A percentile compares a stretch with the other conserved stretches of the same genome.
These are phyloP conservation scores for Kickxella alabastrina DNA, from an alignment of 192 early-diverging fungal genomes.

Conservation along the genomic window DNA sequence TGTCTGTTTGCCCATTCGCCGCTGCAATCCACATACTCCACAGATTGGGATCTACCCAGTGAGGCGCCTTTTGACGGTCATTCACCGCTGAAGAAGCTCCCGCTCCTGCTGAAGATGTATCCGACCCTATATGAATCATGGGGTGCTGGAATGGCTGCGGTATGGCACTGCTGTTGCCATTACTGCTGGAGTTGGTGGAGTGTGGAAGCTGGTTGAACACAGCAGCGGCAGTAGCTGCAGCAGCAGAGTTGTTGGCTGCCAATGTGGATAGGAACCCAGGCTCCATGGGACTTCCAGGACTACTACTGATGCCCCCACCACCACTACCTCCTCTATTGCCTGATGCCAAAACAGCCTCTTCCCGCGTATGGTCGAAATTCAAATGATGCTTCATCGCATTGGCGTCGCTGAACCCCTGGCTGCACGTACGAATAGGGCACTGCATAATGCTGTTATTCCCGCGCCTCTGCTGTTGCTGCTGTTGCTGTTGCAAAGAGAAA, in stretches of 20 bases:
- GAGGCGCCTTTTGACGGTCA: slow-evolving; percentile 33
- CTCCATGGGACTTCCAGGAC: slow-evolving; percentile 34
- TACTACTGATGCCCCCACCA: slow-evolving; percentile 15
- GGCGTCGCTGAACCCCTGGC: slow-evolving; percentile 33
- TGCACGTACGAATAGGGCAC: slow-evolving; percentile 20
- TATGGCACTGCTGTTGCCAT: slow-evolving; percentile 12
- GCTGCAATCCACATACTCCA: slow-evolving; percentile 51
- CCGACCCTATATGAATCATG: slow-evolving; percentile 1
- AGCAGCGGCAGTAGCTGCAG: no score
- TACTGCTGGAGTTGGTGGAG: slow-evolving; percentile 1
- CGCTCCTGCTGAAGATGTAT: background rate
- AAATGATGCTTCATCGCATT: slow-evolving; percentile 38
- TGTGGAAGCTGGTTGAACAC: background rate
- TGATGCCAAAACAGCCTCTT: background rate
- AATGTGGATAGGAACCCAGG: slow-evolving; percentile 18
- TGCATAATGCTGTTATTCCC: slow-evolving; percentile 12
- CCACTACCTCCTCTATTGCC: background rate
- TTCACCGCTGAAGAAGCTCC: background rate
- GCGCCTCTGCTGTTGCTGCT: background rate
- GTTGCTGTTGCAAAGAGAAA: slow-evolving; percentile 4
- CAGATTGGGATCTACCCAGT: slow-evolving; percentile 34
- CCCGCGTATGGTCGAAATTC: slow-evolving; percentile 28
- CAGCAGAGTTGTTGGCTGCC: slow-evolving; percentile 8
- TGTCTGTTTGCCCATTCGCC: slow-evolving; percentile 31
- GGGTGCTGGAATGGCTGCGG: no score